Conservation (phyloP, 257 asterid genomes). For the Salvia splendens region DNA sequence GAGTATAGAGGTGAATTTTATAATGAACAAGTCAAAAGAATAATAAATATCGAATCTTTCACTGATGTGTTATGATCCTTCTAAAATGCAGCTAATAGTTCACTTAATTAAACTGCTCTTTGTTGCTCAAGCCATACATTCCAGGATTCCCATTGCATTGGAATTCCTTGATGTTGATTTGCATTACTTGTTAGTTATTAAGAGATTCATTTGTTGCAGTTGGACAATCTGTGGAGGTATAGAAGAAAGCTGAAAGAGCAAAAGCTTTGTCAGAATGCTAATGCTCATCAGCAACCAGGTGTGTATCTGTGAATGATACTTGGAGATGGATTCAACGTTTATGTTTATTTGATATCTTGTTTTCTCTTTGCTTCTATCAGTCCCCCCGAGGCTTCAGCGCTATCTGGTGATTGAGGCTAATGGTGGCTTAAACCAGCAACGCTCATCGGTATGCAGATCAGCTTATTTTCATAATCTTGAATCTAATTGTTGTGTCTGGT, state of each 20-base stretch:
- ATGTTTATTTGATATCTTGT: constrained; percentile 9
- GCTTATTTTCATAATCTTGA: background rate
- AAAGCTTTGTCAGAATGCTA: constrained; percentile 48
- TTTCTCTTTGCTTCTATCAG: constrained; percentile 33
- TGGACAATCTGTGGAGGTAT: constrained; percentile 76
- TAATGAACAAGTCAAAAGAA: constrained; percentile 9
- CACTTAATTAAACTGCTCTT: background rate
- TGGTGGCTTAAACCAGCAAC: constrained; percentile 93
- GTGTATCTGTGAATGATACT: background rate
- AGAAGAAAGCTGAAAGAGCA: constrained; percentile 71
- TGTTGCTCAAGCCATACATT: no score
- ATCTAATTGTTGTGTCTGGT: constrained; percentile 7
- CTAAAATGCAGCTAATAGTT: background rate
- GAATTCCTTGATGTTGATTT: constrained; percentile 8
- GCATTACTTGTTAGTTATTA: constrained; percentile 15
- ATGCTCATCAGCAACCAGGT: constrained; percentile 42
- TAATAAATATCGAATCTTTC: background rate
- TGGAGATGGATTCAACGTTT: background rate
- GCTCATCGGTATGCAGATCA: constrained; percentile 68
- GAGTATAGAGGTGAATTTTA: background rate
- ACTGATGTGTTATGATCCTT: background rate
- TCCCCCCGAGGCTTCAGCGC: constrained; percentile 37
- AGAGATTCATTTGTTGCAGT: constrained; percentile 43
- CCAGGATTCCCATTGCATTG: constrained; percentile 5
- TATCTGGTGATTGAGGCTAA: constrained; percentile 80